These are phyloP conservation scores for Deakozyma indianensis DNA, from an alignment of 805 yeast species.

Conservation along the genomic window DNA sequence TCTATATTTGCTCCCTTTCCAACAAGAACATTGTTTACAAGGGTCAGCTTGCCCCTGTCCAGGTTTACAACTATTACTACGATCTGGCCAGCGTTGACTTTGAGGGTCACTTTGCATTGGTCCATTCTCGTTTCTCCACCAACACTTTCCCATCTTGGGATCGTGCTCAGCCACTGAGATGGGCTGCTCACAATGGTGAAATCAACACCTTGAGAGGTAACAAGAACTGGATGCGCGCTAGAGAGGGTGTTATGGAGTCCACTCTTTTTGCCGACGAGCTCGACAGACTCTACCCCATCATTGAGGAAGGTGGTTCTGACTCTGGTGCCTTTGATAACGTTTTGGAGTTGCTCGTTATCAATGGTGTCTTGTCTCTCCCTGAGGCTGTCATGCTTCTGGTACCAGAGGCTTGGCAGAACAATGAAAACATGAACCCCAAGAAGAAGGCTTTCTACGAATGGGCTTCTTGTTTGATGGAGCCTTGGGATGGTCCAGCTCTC, in stretches of 20 bases:
- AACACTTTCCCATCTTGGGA: slow-evolving; percentile 99
- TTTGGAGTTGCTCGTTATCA: slow-evolving; percentile 76
- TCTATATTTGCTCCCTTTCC: slow-evolving; percentile 86
- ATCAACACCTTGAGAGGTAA: slow-evolving; percentile 94
- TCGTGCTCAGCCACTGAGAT: slow-evolving; percentile 93
- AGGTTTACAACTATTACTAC: slow-evolving; percentile 87
- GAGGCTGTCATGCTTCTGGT: slow-evolving; percentile 96
- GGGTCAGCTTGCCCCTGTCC: slow-evolving; percentile 95
- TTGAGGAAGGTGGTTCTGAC: slow-evolving; percentile 97
- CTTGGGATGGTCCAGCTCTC: slow-evolving; percentile 99
- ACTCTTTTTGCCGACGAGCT: slow-evolving; percentile 79
- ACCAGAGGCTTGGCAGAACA: slow-evolving; percentile 97
- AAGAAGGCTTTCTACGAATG: slow-evolving; percentile 94
- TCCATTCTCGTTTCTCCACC: slow-evolving; percentile 94
- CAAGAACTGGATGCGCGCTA: slow-evolving; percentile 98
- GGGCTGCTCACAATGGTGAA: slow-evolving; percentile 98
- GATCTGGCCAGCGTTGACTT: slow-evolving; percentile 84
- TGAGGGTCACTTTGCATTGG: slow-evolving; percentile 90
- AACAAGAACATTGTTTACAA: slow-evolving; percentile 87
- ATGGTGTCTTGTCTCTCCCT: slow-evolving; percentile 83
- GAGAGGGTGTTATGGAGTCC: slow-evolving; percentile 93
- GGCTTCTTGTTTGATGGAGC: slow-evolving; percentile 99
- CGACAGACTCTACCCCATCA: slow-evolving; percentile 83
- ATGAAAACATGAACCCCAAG: slow-evolving; percentile 70
- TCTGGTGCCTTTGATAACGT: slow-evolving; percentile 97